Percentiles rank a stretch among this genome's conserved stretches.
Conservation (phyloP, 257 asterid species). For the Prunella vulgaris region DNA sequence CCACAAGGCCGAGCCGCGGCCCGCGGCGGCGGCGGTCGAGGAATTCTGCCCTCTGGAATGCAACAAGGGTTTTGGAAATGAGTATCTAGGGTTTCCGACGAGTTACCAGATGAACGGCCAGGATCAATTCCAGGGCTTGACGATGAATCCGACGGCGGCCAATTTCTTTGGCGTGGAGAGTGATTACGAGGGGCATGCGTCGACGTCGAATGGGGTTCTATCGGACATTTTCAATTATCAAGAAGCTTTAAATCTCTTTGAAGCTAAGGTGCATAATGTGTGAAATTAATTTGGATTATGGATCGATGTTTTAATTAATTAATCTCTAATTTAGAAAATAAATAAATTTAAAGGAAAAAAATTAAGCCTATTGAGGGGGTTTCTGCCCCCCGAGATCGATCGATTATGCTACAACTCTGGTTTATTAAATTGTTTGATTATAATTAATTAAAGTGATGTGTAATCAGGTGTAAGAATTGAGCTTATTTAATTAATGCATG, state of each 20-base stretch:
- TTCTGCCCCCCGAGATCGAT: too few species aligned
- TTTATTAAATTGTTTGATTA: background rate
- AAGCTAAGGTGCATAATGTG: slow-evolving; percentile 29
- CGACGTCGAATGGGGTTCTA: slow-evolving; percentile 17
- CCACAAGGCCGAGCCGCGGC: background rate
- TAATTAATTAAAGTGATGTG: background rate
- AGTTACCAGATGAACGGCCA: background rate
- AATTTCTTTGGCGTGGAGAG: slow-evolving; percentile 16
- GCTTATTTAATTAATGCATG: background rate
- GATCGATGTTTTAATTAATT: background rate
- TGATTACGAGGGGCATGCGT: background rate
- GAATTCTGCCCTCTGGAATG: background rate
- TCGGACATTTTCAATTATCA: slow-evolving; percentile 31
- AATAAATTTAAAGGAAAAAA: background rate
- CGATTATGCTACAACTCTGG: background rate
- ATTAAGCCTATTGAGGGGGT: too few species aligned
- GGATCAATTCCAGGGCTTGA: slow-evolving; percentile 7
- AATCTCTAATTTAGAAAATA: background rate
- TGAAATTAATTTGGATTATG: too few species aligned
- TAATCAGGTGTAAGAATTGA: background rate
- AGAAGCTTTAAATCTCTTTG: slow-evolving; percentile 25
- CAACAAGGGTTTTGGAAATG: background rate
- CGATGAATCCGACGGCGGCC: too few species aligned
- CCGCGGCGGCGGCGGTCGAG: background rate
- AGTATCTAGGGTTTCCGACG: background rate